A percentile compares a stretch with the other conserved stretches of the same genome.
Conservation (phyloP, 2,329 filamentous ascomycete species). For the Venturia carpophila region DNA sequence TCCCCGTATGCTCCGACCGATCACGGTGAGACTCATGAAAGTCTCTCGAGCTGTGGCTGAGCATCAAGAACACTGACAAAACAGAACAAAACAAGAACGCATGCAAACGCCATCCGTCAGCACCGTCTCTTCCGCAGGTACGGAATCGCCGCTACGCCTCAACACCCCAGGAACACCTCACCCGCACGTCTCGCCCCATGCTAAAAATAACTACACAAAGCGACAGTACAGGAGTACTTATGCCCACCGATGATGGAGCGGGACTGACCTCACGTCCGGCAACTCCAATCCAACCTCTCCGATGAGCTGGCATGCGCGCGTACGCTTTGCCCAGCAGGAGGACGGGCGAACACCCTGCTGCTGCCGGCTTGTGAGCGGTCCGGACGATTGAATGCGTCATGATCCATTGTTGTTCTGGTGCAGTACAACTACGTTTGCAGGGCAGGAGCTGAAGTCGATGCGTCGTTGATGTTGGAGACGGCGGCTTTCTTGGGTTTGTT, state of each 20-base stretch:
- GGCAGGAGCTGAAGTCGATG: constrained; percentile 2
- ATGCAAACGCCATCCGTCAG: background rate
- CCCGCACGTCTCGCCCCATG: too few species aligned
- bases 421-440: background rate
- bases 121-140: background rate
- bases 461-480: background rate
- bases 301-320: background rate
- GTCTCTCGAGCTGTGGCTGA: background rate
- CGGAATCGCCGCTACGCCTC: background rate
- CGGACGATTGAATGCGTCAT: background rate
- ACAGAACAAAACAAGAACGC: background rate
- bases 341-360: background rate
- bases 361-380: background rate
- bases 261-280: background rate
- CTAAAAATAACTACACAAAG: background rate
- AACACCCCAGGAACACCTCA: constrained; percentile 1
- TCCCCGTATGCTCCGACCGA: background rate
- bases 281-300: constrained; percentile 12
- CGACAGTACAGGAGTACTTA: too few species aligned
- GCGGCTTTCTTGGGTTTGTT: too few species aligned
- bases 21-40: background rate
- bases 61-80: background rate
- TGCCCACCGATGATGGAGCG: background rate
- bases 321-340: background rate
- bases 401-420: background rate